Conservation (phyloP, 768 basidiomycete species). For the Gymnopilus dilepis region DNA sequence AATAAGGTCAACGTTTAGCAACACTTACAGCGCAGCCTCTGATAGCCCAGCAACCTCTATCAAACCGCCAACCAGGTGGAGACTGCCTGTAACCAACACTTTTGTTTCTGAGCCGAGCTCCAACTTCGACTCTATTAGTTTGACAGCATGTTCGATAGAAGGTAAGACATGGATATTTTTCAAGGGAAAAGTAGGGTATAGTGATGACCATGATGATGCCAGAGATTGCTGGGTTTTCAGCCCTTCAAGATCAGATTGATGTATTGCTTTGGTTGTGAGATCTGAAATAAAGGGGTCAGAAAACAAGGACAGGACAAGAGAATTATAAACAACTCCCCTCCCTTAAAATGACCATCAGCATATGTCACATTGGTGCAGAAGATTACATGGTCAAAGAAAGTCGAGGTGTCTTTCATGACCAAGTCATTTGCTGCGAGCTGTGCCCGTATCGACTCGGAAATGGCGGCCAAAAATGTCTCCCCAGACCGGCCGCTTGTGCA, state of each 20-base stretch:
- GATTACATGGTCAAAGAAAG: constrained; percentile 84
- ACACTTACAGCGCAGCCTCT: constrained; percentile 67
- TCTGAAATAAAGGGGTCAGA: constrained; percentile 53
- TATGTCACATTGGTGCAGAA: constrained; percentile 99
- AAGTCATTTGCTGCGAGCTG: constrained; percentile 49
- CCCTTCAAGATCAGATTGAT: constrained; percentile 62
- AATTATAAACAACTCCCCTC: constrained; percentile 57
- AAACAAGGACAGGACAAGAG: not conserved
- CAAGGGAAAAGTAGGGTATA: constrained; percentile 64
- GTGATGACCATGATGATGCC: constrained; percentile 69
- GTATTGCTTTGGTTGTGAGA: constrained; percentile 71
- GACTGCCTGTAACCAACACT: constrained; percentile 89
- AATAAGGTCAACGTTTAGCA: too few relatives aligned
- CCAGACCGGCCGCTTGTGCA: constrained; percentile 93
- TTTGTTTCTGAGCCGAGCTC: constrained; percentile 37
- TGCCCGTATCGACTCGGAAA: constrained; percentile 55
- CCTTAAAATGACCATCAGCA: constrained; percentile 86
- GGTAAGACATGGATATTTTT: constrained; percentile 78
- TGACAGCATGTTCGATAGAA: constrained; percentile 90
- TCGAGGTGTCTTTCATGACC: constrained; percentile 37
- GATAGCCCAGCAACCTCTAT: constrained; percentile 89
- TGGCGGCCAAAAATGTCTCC: constrained; percentile 62
- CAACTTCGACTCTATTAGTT: constrained; percentile 50
- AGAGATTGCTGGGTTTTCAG: constrained; percentile 81
- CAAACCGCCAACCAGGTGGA: constrained; percentile 93